Conservation (phyloP, 2,329 filamentous ascomycete genomes). For the Colletotrichum salicis region DNA sequence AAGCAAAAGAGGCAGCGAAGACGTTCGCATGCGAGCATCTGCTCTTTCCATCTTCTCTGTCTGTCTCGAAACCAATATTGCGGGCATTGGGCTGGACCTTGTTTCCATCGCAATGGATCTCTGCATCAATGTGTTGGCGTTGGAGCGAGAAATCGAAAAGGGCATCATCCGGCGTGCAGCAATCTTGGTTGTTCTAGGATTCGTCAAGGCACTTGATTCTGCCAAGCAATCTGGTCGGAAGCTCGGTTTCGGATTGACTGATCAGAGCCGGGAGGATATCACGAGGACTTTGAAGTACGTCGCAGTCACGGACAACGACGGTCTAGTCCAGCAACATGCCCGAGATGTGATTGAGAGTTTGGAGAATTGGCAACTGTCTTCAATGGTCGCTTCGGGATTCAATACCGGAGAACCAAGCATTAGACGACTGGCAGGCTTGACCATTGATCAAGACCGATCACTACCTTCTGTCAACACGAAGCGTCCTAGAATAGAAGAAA, state of each 20-base stretch:
- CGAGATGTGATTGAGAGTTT: slow-evolving; percentile 74
- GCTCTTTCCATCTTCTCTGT: slow-evolving; percentile 73
- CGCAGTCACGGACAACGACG: slow-evolving; percentile 73
- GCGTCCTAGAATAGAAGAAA: slow-evolving; percentile 66
- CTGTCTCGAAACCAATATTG: slow-evolving; percentile 69
- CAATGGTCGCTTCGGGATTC: slow-evolving; percentile 50
- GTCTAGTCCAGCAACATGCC: slow-evolving; percentile 74
- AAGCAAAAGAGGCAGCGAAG: slow-evolving; percentile 36
- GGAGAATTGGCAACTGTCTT: slow-evolving; percentile 68
- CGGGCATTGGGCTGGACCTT: slow-evolving; percentile 62
- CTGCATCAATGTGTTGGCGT: slow-evolving; percentile 68
- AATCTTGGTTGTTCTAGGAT: slow-evolving; percentile 69
- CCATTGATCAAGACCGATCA: slow-evolving; percentile 25
- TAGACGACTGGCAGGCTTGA: slow-evolving; percentile 17
- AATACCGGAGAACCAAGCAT: slow-evolving; percentile 9
- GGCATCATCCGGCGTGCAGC: slow-evolving; percentile 75
- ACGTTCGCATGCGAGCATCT: slow-evolving; percentile 73
- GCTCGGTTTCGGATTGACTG: slow-evolving; percentile 65
- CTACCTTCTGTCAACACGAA: slow-evolving; percentile 23
- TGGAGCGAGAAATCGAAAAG: slow-evolving; percentile 69
- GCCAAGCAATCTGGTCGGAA: slow-evolving; percentile 58
- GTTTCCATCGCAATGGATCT: slow-evolving; percentile 70
- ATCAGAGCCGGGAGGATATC: slow-evolving; percentile 70
- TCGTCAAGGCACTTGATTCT: slow-evolving; percentile 69
- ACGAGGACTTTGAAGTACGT: slow-evolving; percentile 71